A percentile compares a stretch with the other conserved stretches of the same genome.
Conservation (phyloP, 2,329 filamentous ascomycete species). For the Apiospora hydei region DNA sequence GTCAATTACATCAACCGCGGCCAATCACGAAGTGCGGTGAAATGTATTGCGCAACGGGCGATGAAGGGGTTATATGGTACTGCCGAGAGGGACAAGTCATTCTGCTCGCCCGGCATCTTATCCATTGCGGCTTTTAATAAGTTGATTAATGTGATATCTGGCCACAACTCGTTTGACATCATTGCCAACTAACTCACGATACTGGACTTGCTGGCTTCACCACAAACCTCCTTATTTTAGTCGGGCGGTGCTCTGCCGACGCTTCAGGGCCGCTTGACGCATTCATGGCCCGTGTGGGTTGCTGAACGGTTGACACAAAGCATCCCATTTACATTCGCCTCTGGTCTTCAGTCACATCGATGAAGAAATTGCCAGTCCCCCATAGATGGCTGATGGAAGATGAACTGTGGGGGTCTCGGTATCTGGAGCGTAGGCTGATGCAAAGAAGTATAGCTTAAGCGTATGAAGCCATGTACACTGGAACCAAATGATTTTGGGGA, state of each 20-base stretch:
- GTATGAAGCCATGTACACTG: not conserved
- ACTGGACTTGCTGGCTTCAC: not conserved
- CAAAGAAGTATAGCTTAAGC: not conserved
- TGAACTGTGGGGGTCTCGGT: not conserved
- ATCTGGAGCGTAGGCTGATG: not conserved
- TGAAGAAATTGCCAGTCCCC: not conserved
- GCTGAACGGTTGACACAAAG: not conserved
- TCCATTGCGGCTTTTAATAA: not conserved
- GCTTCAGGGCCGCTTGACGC: not conserved
- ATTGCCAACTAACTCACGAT: not conserved
- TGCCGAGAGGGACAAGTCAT: not conserved
- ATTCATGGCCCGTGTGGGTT: not conserved
- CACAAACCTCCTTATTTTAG: not conserved
- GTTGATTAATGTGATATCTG: not conserved
- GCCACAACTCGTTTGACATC: not conserved
- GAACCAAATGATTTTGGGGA: not conserved
- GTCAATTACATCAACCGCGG: slow-evolving; percentile 5
- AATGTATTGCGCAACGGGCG: not conserved
- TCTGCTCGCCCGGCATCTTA: not conserved
- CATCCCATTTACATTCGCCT: not conserved
- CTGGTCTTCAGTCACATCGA: not conserved
- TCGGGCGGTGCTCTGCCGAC: not conserved
- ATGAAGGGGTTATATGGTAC: not conserved
- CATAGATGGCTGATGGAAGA: not conserved
- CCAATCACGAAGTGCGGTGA: not conserved